Conservation (phyloP, 139 green algal genomes). For the Chlamydomonas sphaeroides region DNA sequence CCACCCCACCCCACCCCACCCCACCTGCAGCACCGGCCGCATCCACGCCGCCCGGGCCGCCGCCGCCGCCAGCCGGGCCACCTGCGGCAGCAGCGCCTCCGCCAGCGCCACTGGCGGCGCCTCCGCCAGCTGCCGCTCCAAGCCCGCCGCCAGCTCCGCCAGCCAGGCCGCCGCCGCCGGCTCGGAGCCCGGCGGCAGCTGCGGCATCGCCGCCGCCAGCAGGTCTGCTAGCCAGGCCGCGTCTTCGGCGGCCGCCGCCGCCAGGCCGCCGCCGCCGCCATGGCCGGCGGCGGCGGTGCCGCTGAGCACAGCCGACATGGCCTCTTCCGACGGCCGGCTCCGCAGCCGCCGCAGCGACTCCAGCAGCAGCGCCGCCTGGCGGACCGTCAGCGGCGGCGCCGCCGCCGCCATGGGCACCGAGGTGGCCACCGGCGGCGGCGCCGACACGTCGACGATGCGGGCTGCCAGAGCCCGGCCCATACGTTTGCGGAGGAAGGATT, state of each 20-base stretch:
- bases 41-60: slow-evolving; percentile 4
- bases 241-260: neutral
- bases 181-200: neutral
- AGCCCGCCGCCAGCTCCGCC: neutral
- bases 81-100: slow-evolving; percentile 6
- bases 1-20: neutral
- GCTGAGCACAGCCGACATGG: neutral
- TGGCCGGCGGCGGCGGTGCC: neutral
- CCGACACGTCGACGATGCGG: too few species aligned
- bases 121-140: slow-evolving; percentile 1
- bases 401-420: neutral
- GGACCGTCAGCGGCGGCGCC: neutral
- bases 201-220: slow-evolving; percentile 15
- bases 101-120: neutral
- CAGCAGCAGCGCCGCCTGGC: slow-evolving; percentile 8
- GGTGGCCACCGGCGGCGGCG: too few species aligned
- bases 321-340: neutral
- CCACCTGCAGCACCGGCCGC: neutral
- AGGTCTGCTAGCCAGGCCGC: neutral
- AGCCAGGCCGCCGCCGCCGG: neutral
- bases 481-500: too few species aligned
- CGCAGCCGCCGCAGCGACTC: slow-evolving; percentile 1
- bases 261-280: neutral
- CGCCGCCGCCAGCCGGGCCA: neutral
- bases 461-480: too few species aligned